Percentiles rank a stretch among this genome's conserved stretches.
These are phyloP conservation scores for Entonaema liquescens DNA, from an alignment of 495 filamentous ascomycete species.

Conservation along the genomic window DNA sequence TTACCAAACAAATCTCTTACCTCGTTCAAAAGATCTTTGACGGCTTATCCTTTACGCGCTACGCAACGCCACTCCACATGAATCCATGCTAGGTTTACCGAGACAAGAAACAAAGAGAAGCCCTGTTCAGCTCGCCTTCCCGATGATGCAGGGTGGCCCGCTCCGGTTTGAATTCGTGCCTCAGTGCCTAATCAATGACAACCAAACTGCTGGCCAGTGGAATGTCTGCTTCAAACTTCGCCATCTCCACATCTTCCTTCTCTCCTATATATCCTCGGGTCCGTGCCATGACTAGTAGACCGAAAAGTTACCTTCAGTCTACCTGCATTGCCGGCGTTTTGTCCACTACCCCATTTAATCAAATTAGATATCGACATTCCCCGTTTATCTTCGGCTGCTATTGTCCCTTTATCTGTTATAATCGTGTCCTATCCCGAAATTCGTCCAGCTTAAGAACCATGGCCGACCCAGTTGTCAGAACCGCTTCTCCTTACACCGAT, in stretches of 20 bases:
- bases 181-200: constrained; percentile 43
- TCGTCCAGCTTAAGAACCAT: constrained; percentile 57
- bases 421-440: constrained; percentile 24
- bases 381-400: constrained; percentile 42
- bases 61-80: constrained; percentile 32
- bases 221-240: constrained; percentile 46
- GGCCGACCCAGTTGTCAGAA: constrained; percentile 58
- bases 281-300: constrained; percentile 44
- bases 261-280: constrained; percentile 51
- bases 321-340: constrained; percentile 41
- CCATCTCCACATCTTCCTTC: constrained; percentile 43
- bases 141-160: constrained; percentile 46
- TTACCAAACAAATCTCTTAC: neutral
- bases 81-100: constrained; percentile 38
- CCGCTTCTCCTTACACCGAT: constrained; percentile 60
- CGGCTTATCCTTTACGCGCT: constrained; percentile 25
- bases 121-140: constrained; percentile 38
- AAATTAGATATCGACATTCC: constrained; percentile 40
- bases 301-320: constrained; percentile 39
- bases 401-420: constrained; percentile 36
- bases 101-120: constrained; percentile 29
- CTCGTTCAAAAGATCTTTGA: constrained; percentile 25
- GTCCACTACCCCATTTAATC: constrained; percentile 48
- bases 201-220: constrained; percentile 44
- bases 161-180: constrained; percentile 53